Conservation (phyloP, 148 eudicot species). For the Camellia sinensis region DNA sequence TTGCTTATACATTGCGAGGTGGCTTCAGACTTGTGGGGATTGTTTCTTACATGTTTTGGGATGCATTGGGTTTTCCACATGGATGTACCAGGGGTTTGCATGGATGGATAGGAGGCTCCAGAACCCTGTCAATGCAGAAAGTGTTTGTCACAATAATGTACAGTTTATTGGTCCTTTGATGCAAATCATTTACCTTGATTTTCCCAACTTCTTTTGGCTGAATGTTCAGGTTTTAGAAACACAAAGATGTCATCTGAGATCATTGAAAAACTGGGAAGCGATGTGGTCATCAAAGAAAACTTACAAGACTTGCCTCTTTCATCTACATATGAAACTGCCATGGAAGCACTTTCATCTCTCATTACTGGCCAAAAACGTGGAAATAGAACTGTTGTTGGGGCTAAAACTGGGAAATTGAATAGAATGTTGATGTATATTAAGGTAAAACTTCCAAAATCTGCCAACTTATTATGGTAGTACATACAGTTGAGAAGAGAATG, state of each 20-base stretch:
- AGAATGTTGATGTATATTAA: slow-evolving; percentile 72
- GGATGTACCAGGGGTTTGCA: too few relatives aligned
- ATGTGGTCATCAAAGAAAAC: slow-evolving; percentile 24
- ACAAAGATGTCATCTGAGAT: slow-evolving; percentile 39
- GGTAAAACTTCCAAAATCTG: slow-evolving; percentile 33
- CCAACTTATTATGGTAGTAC: neutral
- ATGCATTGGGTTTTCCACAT: too few relatives aligned
- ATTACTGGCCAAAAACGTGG: slow-evolving; percentile 65
- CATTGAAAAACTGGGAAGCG: slow-evolving; percentile 27
- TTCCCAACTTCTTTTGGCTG: slow-evolving; percentile 18
- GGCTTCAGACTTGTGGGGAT: too few relatives aligned
- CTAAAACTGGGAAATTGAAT: slow-evolving; percentile 59
- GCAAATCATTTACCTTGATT: neutral
- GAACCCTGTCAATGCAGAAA: neutral
- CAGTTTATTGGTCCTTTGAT: neutral
- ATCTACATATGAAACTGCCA: slow-evolving; percentile 61
- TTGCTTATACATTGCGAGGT: too few relatives aligned
- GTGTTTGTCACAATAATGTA: neutral
- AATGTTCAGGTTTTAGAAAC: slow-evolving; percentile 36
- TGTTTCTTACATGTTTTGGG: too few relatives aligned
- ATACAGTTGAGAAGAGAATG: neutral
- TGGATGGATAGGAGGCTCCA: too few relatives aligned
- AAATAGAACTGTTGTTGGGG: slow-evolving; percentile 32
- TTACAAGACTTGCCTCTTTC: slow-evolving; percentile 30
- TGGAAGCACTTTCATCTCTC: slow-evolving; percentile 87